phyloP scores from a whole-genome alignment of 768 basidiomycete genomes.

The Mycena belliarum region DNA sequence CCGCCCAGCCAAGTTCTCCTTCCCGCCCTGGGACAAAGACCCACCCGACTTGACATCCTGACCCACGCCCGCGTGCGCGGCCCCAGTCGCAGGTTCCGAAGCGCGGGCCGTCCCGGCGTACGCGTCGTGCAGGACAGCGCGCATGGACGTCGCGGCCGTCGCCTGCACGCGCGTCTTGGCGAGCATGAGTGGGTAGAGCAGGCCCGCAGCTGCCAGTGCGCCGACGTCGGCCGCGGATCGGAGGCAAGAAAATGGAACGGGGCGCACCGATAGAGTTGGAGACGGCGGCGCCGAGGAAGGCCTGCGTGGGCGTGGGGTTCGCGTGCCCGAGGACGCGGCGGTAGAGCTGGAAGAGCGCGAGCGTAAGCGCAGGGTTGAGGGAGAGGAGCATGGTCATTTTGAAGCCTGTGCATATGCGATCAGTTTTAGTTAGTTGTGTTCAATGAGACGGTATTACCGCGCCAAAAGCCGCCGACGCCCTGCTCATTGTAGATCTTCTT shows the following conservation, averaged over 20 bases:
- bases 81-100: too few relatives aligned
- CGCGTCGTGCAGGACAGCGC: constrained; percentile 35
- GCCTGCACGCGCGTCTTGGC: constrained; percentile 57
- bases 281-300: constrained; percentile 58
- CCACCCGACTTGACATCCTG: too few relatives aligned
- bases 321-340: constrained; percentile 38
- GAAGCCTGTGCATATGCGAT: constrained; percentile 42
- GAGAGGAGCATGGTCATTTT: constrained; percentile 48
- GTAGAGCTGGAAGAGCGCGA: constrained; percentile 54
- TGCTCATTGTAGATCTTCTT: constrained; percentile 47
- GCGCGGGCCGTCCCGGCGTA: too few relatives aligned
- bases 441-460: constrained; percentile 35
- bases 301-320: constrained; percentile 43
- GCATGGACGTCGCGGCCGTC: constrained; percentile 40
- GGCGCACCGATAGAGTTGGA: constrained; percentile 54
- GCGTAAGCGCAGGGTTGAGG: constrained; percentile 59
- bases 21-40: too few relatives aligned
- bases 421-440: not conserved
- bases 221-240: too few relatives aligned
- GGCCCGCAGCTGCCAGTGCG: constrained; percentile 37
- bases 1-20: constrained; percentile 3
- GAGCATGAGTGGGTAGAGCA: constrained; percentile 61
- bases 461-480: constrained; percentile 58
- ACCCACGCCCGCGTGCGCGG: too few relatives aligned
- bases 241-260: too few relatives aligned